phyloP scores from a whole-genome alignment of 2,329 filamentous ascomycete species.

The Verticillium nubilum region DNA sequence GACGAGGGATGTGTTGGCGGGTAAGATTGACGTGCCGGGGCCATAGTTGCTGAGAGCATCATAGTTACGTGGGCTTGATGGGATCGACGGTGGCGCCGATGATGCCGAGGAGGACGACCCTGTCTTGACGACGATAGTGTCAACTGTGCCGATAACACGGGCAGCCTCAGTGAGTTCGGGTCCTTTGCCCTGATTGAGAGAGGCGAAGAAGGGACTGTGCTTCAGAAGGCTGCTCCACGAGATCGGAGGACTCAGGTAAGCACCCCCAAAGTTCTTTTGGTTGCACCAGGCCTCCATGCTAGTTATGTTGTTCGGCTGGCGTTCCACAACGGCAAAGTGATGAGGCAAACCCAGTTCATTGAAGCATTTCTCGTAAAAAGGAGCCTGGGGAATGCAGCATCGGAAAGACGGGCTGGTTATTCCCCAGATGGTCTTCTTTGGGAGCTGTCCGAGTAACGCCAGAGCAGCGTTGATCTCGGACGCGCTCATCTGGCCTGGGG shows the following conservation, averaged over 20 bases:
- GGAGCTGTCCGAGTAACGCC: slow-evolving; percentile 73
- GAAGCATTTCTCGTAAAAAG: slow-evolving; percentile 82
- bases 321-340: slow-evolving; percentile 69
- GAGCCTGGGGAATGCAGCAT: slow-evolving; percentile 63
- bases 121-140: slow-evolving; percentile 68
- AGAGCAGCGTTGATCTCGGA: slow-evolving; percentile 79
- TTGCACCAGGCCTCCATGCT: slow-evolving; percentile 68
- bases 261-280: slow-evolving; percentile 73
- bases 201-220: slow-evolving; percentile 43
- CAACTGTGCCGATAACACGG: slow-evolving; percentile 71
- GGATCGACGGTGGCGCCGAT: slow-evolving; percentile 40
- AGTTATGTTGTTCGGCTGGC: slow-evolving; percentile 56
- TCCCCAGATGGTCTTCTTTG: slow-evolving; percentile 74
- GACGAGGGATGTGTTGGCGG: slow-evolving; percentile 52
- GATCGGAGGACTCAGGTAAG: slow-evolving; percentile 72
- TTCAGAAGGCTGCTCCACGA: slow-evolving; percentile 56
- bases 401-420: slow-evolving; percentile 66
- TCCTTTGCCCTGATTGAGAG: slow-evolving; percentile 43
- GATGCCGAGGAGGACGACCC: slow-evolving; percentile 34
- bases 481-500: slow-evolving; percentile 78
- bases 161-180: slow-evolving; percentile 69
- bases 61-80: slow-evolving; percentile 39
- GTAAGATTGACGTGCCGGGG: slow-evolving; percentile 19
- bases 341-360: slow-evolving; percentile 83
- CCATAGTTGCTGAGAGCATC: slow-evolving; percentile 11